Evolutionary conservation across 106 monocot species (phyloP), one percentile per base, ranked within the genome.

Genomic region (Hemerocallis citrina): DNA sequence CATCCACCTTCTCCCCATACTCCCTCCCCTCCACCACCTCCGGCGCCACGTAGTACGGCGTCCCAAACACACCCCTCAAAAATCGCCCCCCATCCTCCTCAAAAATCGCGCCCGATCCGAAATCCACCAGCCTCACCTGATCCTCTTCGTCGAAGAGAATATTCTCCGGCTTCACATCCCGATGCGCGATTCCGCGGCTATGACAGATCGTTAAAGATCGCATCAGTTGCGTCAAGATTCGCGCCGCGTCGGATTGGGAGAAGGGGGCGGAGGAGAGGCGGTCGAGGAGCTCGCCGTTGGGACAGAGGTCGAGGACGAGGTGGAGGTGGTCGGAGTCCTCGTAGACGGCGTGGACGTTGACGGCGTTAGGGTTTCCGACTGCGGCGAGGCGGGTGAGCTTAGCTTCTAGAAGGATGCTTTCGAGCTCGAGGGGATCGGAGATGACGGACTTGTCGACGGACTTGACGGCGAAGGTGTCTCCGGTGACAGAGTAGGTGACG

Each of bases 111-210:
- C 86, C 91, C 19, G 83, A 86, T 2, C 91, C 91, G 59, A 92
- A 92, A 55, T 92, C 91, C 16, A 82, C 76, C 22, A 92, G 71
- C 72, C 46, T 27, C 27, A 78, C 51, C 30, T 72, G 32, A 1
- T 65, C 77, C 17, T 49, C 6, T 37, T 10, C 41, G 37, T 79
- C 79, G 63, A 92, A 80, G 4, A 92, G 62, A 27, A 92, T 38
- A 61, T 92, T 86, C 55, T 86, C 86, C 6, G 86, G 92, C 70
- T 92, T 92, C 30, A 92, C 31, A 50, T 92, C 92, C 30, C 92
- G 73, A 68, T 92, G 92, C 27, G 75, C 75, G 27, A 81, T 67
- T 11, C 81, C 76, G 1, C 64, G 51, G 50, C 61, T 58, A 64
- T 81, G 81, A 59, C 81, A 81, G 44, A 60, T 61, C 4, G 68